Evolutionary conservation across 139 green algal genomes (phyloP), one percentile per base, ranked within the genome.

Genomic region (Picochlorum sp.): DNA sequence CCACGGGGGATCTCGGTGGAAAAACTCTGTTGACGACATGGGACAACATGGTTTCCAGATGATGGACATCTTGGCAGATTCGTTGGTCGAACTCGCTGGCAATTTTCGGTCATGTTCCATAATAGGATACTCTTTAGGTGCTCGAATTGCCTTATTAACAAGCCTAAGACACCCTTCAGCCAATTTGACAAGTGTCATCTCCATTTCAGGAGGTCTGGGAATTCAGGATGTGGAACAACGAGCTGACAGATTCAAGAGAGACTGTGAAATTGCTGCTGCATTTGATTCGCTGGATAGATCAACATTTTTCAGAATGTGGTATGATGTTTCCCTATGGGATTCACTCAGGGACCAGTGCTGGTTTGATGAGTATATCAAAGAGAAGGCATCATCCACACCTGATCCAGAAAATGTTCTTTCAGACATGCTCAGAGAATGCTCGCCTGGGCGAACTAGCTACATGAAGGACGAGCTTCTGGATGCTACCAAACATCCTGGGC

Each of bases 61-160:
- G 47, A 54, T 59, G 51, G 21, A 30, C 15, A 23, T 5, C 18
- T 34, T 59, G 23, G 51, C 23, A 59, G 51, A 59, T 20, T 21
- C n/a, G 6, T 59, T 34, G 23, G 51, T n/a, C n/a, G 20, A 34
- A 16, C 26, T 34, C 13, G 13, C 26, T 20, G 38, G 47, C 18
- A 38, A 28, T 13, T 45, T 30, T 38, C 41, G 23, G 6, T 21
- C 52, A 28, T 60, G 65, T 31, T 38, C 14, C 24, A 44, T 96
- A 20, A 82, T 92, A 41, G 88, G 86, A 6, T 96, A 96, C 77
- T 92, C 83, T 16, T 66, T 95, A 65, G 88, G 88, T 6, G 88
- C 77, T 0, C 66, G 88, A 4, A 70, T 94, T 21, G 86, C 86
- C 11, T 62, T 92, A 50, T 52, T 80, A 38, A 16, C 86, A 14